These are phyloP conservation scores for Fusarium newnesense DNA, from an alignment of 2,329 filamentous ascomycete species.

Conservation along the genomic window DNA sequence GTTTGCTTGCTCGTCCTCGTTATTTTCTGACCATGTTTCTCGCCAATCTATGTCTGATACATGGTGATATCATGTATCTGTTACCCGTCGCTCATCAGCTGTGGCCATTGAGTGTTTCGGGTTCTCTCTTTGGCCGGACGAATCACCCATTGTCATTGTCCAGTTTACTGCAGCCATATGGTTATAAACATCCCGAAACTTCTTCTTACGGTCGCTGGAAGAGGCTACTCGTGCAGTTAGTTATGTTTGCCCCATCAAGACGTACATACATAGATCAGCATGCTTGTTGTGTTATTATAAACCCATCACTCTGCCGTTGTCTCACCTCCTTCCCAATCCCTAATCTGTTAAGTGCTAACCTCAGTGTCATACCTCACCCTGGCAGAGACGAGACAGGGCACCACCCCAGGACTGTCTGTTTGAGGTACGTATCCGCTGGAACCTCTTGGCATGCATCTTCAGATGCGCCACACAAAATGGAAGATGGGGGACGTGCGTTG, in stretches of 20 bases:
- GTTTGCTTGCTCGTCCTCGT: slow-evolving; percentile 2
- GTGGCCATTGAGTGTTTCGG: not conserved
- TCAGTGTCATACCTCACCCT: slow-evolving; percentile 20
- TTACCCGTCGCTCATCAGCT: not conserved
- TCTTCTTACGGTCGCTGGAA: not conserved
- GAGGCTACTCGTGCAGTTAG: not conserved
- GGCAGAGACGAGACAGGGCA: slow-evolving; percentile 3
- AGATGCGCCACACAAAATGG: slow-evolving; percentile 29
- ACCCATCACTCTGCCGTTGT: slow-evolving; percentile 21
- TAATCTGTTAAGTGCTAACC: slow-evolving; percentile 11
- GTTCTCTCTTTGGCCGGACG: not conserved
- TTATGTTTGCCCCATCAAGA: not conserved
- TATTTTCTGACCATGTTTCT: slow-evolving; percentile 3
- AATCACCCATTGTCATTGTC: not conserved
- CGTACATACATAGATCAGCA: not conserved
- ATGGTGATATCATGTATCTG: not conserved
- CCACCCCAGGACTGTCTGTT: not conserved
- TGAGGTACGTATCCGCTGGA: slow-evolving; percentile 23
- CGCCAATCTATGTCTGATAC: slow-evolving; percentile 5
- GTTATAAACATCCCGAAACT: not conserved
- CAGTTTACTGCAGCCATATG: not conserved
- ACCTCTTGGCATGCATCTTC: slow-evolving; percentile 26
- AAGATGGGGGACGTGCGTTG: slow-evolving; percentile 30
- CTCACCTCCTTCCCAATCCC: slow-evolving; percentile 16
- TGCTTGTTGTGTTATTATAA: slow-evolving; percentile 11